Percentiles rank a stretch among this genome's conserved stretches.
phyloP scores from a whole-genome alignment of 495 filamentous ascomycete genomes.

The Entonaema liquescens region DNA sequence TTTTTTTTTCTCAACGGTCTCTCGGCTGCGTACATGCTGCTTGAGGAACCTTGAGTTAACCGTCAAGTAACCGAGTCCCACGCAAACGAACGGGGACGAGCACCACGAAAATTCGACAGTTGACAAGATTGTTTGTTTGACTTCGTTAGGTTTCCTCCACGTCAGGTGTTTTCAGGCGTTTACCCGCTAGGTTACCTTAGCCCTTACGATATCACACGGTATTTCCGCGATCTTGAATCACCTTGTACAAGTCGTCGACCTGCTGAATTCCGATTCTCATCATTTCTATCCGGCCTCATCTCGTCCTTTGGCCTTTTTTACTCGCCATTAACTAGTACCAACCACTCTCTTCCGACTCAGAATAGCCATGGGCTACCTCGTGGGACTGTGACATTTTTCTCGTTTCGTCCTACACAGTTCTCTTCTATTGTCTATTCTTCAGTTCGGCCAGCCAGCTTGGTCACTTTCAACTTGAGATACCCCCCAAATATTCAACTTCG shows the following conservation, averaged over 20 bases:
- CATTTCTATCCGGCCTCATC: constrained; percentile 5
- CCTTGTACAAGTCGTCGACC: constrained; percentile 25
- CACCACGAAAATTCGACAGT: constrained; percentile 1
- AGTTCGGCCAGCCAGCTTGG: constrained; percentile 34
- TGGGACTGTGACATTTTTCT: constrained; percentile 32
- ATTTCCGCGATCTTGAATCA: constrained; percentile 29
- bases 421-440: constrained; percentile 29
- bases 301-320: not conserved
- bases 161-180: not conserved
- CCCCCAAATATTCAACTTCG: constrained; percentile 25
- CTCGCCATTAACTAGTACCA: constrained; percentile 12
- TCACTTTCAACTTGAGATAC: constrained; percentile 36
- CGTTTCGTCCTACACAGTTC: constrained; percentile 26
- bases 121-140: not conserved
- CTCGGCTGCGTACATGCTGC: constrained; percentile 3
- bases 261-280: constrained; percentile 25
- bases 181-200: constrained; percentile 10
- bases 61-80: constrained; percentile 22
- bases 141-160: not conserved
- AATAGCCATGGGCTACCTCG: constrained; percentile 24
- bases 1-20: not conserved
- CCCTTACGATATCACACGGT: constrained; percentile 16
- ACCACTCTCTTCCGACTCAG: constrained; percentile 14
- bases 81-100: constrained; percentile 5
- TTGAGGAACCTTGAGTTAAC: constrained; percentile 14